These are phyloP conservation scores for Xylogone sp. DNA, from an alignment of 2,329 filamentous ascomycete species.

Conservation along the genomic window DNA sequence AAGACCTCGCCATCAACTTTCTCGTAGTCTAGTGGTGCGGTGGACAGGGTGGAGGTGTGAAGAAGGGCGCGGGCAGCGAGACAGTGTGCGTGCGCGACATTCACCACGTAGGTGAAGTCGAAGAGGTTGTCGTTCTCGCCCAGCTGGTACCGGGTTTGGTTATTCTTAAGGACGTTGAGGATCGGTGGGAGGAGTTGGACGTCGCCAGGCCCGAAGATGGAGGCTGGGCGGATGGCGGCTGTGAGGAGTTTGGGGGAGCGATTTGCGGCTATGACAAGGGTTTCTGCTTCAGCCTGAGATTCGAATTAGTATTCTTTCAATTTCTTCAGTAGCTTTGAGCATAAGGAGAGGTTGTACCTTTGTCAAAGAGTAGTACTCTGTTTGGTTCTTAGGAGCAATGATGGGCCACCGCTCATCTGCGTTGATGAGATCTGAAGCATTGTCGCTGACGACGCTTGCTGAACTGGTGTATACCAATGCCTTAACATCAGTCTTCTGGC, in stretches of 20 bases:
- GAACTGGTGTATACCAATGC: slow-evolving; percentile 89
- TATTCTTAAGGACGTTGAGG: slow-evolving; percentile 64
- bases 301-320: too few species aligned
- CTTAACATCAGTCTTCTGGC: slow-evolving; percentile 66
- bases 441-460: slow-evolving; percentile 82
- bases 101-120: slow-evolving; percentile 64
- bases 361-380: slow-evolving; percentile 84
- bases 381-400: slow-evolving; percentile 66
- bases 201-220: slow-evolving; percentile 90
- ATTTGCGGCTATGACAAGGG: slow-evolving; percentile 74
- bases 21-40: slow-evolving; percentile 66
- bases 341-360: slow-evolving; percentile 46
- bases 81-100: slow-evolving; percentile 72
- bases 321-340: too few species aligned
- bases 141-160: slow-evolving; percentile 74
- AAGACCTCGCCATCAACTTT: slow-evolving; percentile 81
- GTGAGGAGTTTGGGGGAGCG: slow-evolving; percentile 64
- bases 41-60: slow-evolving; percentile 26
- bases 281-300: slow-evolving; percentile 79
- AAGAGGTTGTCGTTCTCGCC: slow-evolving; percentile 64
- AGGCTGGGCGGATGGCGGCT: slow-evolving; percentile 77
- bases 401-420: slow-evolving; percentile 81
- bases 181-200: slow-evolving; percentile 70
- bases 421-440: slow-evolving; percentile 72
- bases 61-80: slow-evolving; percentile 61